Conservation (phyloP, 2,329 filamentous ascomycete genomes). For the Fusarium domesticum region DNA sequence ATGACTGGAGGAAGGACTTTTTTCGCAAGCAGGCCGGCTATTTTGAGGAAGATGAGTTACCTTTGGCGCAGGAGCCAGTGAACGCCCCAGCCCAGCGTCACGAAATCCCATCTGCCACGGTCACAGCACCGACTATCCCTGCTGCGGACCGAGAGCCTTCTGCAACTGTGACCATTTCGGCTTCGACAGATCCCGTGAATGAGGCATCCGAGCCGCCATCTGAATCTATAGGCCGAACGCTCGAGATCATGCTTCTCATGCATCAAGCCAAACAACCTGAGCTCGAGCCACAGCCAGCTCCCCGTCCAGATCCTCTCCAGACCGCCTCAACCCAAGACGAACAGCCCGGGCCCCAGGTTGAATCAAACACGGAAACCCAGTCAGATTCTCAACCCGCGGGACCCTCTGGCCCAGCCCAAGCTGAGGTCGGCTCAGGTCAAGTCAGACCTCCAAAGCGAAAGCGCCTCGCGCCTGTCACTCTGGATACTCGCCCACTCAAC, state of each 20-base stretch:
- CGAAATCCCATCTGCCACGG: too few relatives aligned
- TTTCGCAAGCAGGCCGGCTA: conserved; percentile 16
- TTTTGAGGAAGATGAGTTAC: conserved; percentile 8
- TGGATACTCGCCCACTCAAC: conserved; percentile 21
- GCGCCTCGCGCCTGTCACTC: conserved; percentile 24
- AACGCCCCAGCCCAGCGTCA: not conserved
- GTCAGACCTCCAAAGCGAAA: conserved; percentile 27
- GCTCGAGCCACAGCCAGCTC: not conserved
- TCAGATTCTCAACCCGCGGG: not conserved
- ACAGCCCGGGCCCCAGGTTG: not conserved
- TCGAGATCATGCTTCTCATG: too few relatives aligned
- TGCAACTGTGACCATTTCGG: too few relatives aligned
- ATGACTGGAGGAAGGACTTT: conserved; percentile 28
- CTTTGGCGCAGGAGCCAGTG: not conserved
- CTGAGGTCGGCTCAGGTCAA: not conserved
- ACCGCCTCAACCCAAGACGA: too few relatives aligned
- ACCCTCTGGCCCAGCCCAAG: not conserved
- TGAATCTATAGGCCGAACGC: not conserved
- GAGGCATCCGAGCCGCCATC: too few relatives aligned
- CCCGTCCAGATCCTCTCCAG: too few relatives aligned
- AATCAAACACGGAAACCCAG: not conserved
- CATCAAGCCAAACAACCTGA: not conserved
- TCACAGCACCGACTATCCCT: not conserved
- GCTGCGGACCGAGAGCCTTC: not conserved
- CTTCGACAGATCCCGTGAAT: too few relatives aligned